A percentile compares a stretch with the other conserved stretches of the same genome.
Evolutionary conservation across 768 basidiomycete species (phyloP).

Genomic region (Cystofilobasidium macerans): DNA sequence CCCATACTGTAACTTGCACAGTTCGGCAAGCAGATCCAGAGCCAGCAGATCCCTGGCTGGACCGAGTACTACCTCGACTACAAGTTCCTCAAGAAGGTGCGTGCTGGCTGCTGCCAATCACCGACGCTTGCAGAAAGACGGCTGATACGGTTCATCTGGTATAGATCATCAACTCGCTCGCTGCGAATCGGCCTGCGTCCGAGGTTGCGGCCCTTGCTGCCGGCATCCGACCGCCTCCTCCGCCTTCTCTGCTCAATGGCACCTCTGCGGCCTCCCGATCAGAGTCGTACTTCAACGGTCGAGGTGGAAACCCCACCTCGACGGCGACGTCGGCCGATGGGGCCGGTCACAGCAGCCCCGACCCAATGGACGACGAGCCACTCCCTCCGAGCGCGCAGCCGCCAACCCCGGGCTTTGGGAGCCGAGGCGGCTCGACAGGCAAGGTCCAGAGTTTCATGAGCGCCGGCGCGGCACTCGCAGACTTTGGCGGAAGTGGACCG

Average conservation of each 20-base stretch:
- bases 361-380: conserved; percentile 4
- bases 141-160: conserved; percentile 33
- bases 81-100: conserved; percentile 71
- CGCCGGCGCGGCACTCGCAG: not conserved
- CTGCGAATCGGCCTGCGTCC: conserved; percentile 75
- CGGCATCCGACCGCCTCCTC: conserved; percentile 55
- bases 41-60: conserved; percentile 96
- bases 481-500: not conserved
- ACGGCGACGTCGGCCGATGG: not conserved
- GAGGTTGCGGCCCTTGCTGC: conserved; percentile 79
- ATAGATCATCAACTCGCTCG: conserved; percentile 88
- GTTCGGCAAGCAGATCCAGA: conserved; percentile 97
- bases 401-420: conserved; percentile 22
- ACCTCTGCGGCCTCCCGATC: conserved; percentile 33
- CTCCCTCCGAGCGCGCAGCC: conserved; percentile 15
- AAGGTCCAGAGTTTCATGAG: conserved; percentile 2
- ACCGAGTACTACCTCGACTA: conserved; percentile 91
- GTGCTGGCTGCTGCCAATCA: no score
- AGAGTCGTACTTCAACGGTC: not conserved
- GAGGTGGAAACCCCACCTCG: no score
- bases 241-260: conserved; percentile 41
- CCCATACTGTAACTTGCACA: conserved; percentile 36
- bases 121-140: no score
- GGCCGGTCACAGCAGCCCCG: not conserved
- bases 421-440: not conserved